phyloP scores from a whole-genome alignment of 345 rosid genomes.

The Raphanus raphanistrum region DNA sequence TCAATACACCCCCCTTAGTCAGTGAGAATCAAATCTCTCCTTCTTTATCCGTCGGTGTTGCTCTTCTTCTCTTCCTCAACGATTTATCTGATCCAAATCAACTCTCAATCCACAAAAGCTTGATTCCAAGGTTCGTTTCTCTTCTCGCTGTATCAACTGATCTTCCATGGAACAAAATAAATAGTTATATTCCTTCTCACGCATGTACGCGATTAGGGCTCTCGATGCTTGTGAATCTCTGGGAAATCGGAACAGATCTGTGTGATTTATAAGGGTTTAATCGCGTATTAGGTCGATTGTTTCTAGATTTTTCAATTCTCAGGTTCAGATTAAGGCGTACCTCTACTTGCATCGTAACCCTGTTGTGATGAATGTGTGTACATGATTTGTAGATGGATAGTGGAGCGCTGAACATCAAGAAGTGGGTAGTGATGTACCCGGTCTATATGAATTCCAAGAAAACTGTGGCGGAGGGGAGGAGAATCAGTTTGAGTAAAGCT shows the following conservation, averaged over 20 bases:
- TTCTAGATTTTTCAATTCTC: background rate
- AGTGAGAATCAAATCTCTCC: constrained; percentile 8
- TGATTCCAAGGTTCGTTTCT: constrained; percentile 14
- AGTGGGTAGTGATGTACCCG: constrained; percentile 85
- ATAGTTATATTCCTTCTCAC: background rate
- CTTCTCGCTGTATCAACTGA: background rate
- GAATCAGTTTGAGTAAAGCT: constrained; percentile 61
- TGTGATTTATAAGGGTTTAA: background rate
- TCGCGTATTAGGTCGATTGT: background rate
- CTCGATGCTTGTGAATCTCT: background rate
- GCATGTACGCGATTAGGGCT: constrained; percentile 14
- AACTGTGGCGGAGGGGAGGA: constrained; percentile 87
- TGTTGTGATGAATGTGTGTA: background rate
- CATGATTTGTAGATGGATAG: constrained; percentile 42
- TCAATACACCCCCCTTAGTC: background rate
- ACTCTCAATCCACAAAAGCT: constrained; percentile 17
- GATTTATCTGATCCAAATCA: constrained; percentile 23
- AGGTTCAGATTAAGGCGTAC: background rate
- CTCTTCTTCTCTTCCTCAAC: background rate
- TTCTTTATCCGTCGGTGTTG: background rate
- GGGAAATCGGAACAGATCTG: constrained; percentile 18
- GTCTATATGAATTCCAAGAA: constrained; percentile 88
- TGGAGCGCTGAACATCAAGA: constrained; percentile 49
- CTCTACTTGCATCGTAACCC: background rate
- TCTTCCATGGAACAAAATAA: background rate